These are phyloP conservation scores for Coleophoma crateriformis DNA, from an alignment of 2,329 filamentous ascomycete species.

Conservation along the genomic window DNA sequence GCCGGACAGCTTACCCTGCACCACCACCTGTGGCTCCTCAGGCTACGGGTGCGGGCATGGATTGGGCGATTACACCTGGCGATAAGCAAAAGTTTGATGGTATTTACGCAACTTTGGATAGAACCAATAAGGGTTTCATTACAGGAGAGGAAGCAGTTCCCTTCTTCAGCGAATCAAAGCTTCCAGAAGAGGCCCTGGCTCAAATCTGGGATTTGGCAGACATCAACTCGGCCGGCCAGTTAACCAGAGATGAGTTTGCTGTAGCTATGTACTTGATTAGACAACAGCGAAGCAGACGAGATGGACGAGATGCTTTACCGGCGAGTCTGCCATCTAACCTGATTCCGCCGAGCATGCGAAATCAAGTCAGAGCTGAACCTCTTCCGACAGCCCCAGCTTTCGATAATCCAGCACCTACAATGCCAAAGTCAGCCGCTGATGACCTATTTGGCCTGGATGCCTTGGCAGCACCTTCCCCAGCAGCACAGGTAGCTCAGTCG, in stretches of 20 bases:
- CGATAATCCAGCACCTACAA: conserved; percentile 34
- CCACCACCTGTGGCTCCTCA: conserved; percentile 27
- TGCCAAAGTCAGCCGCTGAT: conserved; percentile 78
- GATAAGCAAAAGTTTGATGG: conserved; percentile 88
- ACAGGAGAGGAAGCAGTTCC: conserved; percentile 90
- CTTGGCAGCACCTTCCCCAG: conserved; percentile 43
- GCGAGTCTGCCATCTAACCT: conserved; percentile 73
- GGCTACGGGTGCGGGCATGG: conserved; percentile 39
- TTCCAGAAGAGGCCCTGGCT: conserved; percentile 83
- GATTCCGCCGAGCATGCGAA: conserved; percentile 80
- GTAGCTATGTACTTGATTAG: conserved; percentile 97
- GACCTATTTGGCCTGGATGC: conserved; percentile 92
- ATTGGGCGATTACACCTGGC: conserved; percentile 77
- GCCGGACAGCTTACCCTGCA: conserved; percentile 40
- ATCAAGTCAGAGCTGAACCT: conserved; percentile 42
- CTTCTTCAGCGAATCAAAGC: conserved; percentile 88
- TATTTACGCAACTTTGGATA: conserved; percentile 81
- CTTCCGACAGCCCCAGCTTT: conserved; percentile 37
- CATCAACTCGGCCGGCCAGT: conserved; percentile 80
- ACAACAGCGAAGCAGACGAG: conserved; percentile 73
- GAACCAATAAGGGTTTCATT: conserved; percentile 72
- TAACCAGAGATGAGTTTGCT: conserved; percentile 87
- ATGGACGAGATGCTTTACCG: conserved; percentile 58
- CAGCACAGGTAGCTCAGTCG: conserved; percentile 55
- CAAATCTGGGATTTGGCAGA: conserved; percentile 98